Base-by-base conservation (phyloP, 768 basidiomycete species). In the Serpula lacrymans region DNA sequence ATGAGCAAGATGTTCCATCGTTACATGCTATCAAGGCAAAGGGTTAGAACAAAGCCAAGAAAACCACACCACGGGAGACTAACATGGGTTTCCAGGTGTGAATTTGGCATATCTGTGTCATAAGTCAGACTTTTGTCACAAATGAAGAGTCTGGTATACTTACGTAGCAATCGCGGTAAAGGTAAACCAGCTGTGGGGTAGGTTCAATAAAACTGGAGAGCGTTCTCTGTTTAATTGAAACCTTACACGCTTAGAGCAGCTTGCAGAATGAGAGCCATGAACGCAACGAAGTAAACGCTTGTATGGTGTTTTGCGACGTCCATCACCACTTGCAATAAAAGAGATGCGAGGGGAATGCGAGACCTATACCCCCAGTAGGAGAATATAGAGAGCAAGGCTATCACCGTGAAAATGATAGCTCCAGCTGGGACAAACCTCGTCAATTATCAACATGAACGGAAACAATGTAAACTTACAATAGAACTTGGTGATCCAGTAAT, bases 281-380 rank as follows among this genome's bases (percentile, higher is more conserved):
- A 78, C 1, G 82, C 83, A 10, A 90, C 85, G n/a, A 77, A 67
- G 54, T 86, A 91, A 16, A 92, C 88, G 38, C 78, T 80, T 41
- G 72, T 77, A 57, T 91, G 87, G 53, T 89, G 86, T 52, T 89
- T 90, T 29, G 86, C 77, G 16, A 91, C 74, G 49, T 91, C 88
- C 72, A 91, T 87, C 6, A 85, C 83, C 18, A 87, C 80, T 60
- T 90, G 87, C 3, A 92, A 72, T 3, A 90, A 73, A 6, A 91
- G 61, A 6, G 84, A 77, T 1, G 88, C 86, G 3, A 93, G 68
- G 0, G 88, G 88, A 37, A 93, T 91, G 22, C 88, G 81, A 20
- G 72, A 73, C 41, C 71, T 70, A 54, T 77, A 82, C 14, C 80
- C 87, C 49, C 71, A 87, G 66, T 91, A 91, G 20, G 82, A 75